Percentiles rank a stretch among this genome's conserved stretches.
These are phyloP conservation scores for Mangifera indica DNA, from an alignment of 345 rosid genomes.

Conservation along the genomic window DNA sequence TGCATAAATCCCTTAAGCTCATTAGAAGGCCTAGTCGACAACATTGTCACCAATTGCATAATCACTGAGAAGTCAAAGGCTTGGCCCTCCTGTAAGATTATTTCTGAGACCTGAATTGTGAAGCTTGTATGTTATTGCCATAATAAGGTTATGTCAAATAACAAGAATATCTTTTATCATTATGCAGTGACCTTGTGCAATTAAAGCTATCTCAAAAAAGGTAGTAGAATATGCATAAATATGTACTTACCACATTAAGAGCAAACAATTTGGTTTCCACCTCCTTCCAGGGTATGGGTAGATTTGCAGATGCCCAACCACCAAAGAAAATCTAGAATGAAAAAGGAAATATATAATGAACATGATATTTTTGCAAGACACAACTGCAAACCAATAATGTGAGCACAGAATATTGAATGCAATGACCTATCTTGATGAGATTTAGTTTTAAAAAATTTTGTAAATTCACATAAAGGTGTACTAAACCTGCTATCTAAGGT, in stretches of 20 bases:
- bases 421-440: background rate
- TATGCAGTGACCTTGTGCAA: background rate
- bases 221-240: background rate
- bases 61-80: slow-evolving; percentile 70
- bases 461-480: background rate
- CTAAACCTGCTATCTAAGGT: background rate
- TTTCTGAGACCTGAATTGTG: slow-evolving; percentile 77
- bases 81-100: slow-evolving; percentile 64
- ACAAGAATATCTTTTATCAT: slow-evolving; percentile 5
- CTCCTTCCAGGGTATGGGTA: slow-evolving; percentile 70
- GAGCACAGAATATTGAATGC: background rate
- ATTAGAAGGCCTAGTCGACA: slow-evolving; percentile 54
- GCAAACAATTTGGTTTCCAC: slow-evolving; percentile 80
- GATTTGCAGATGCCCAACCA: slow-evolving; percentile 58
- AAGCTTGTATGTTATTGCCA: slow-evolving; percentile 16
- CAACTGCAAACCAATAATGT: background rate
- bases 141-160: background rate
- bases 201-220: background rate
- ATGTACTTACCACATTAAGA: slow-evolving; percentile 71
- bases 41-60: slow-evolving; percentile 71
- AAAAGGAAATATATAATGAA: slow-evolving; percentile 12
- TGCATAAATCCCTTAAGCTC: slow-evolving; percentile 74
- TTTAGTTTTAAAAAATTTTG: background rate
- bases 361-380: background rate
- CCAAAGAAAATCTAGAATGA: slow-evolving; percentile 59